These are phyloP conservation scores for Kwoniella dejecticola DNA, from an alignment of 768 basidiomycete genomes.

Conservation along the genomic window DNA sequence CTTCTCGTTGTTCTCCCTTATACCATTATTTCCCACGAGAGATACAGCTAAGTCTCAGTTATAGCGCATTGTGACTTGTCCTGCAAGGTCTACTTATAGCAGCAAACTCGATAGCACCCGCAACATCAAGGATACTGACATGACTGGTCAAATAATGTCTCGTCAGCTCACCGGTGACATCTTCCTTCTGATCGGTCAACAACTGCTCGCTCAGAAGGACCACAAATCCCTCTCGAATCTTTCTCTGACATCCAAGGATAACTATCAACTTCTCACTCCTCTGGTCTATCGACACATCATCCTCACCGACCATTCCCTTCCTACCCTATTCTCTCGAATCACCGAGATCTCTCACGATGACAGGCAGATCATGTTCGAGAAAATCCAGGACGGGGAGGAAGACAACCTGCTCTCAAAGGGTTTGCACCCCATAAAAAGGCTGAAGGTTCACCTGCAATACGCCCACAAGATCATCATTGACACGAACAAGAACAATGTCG, in stretches of 20 bases:
- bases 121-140: too few species aligned
- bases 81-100: too few species aligned
- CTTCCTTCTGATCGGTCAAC: neutral
- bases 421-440: neutral
- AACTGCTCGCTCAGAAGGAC: neutral
- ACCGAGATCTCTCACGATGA: neutral
- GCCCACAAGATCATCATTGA: constrained; percentile 11
- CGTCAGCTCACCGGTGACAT: neutral
- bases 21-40: too few species aligned
- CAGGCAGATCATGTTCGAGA: constrained; percentile 1
- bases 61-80: too few species aligned
- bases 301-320: constrained; percentile 4
- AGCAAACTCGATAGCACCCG: too few species aligned
- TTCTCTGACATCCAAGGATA: neutral
- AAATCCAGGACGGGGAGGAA: constrained; percentile 2
- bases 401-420: neutral
- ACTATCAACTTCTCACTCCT: constrained; percentile 7
- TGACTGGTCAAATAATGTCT: too few species aligned
- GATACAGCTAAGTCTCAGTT: too few species aligned
- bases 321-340: neutral
- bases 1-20: too few species aligned
- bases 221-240: constrained; percentile 2
- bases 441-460: neutral
- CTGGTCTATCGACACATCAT: constrained; percentile 15
- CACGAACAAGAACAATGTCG: neutral